Percentiles rank a stretch among this genome's conserved stretches.
phyloP scores from a whole-genome alignment of 2,329 filamentous ascomycete genomes.

The Fusarium sp. region DNA sequence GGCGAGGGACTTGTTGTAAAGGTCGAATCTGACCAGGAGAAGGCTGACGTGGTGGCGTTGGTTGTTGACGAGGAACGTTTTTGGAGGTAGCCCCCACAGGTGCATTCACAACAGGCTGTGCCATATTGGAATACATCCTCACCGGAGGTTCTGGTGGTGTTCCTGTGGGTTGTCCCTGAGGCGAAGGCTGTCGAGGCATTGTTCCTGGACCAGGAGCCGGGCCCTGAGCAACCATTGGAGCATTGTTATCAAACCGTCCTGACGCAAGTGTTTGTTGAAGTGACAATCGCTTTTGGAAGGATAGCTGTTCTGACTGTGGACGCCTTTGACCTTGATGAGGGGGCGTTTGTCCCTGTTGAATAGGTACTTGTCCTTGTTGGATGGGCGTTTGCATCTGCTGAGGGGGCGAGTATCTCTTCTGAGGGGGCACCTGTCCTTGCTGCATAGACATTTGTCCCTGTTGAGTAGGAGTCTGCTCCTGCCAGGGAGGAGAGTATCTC shows the following conservation, averaged over 20 bases:
- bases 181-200: not conserved
- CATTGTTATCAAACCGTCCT: not conserved
- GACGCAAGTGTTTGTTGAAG: not conserved
- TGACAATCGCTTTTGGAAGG: not conserved
- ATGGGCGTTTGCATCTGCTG: not conserved
- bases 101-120: not conserved
- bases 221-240: not conserved
- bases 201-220: not conserved
- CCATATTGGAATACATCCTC: not conserved
- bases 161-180: not conserved
- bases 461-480: not conserved
- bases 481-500: not conserved
- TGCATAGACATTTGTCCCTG: not conserved
- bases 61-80: not conserved
- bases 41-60: not conserved
- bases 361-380: not conserved
- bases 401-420: not conserved
- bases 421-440: not conserved
- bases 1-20: not conserved
- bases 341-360: not conserved
- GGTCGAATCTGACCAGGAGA: not conserved
- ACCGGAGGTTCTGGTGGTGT: not conserved
- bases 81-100: not conserved
- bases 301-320: not conserved
- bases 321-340: not conserved